A percentile compares a stretch with the other conserved stretches of the same genome.
Evolutionary conservation across 2,329 filamentous ascomycete genomes (phyloP).

Genomic region (Leptodontidium sp.): DNA sequence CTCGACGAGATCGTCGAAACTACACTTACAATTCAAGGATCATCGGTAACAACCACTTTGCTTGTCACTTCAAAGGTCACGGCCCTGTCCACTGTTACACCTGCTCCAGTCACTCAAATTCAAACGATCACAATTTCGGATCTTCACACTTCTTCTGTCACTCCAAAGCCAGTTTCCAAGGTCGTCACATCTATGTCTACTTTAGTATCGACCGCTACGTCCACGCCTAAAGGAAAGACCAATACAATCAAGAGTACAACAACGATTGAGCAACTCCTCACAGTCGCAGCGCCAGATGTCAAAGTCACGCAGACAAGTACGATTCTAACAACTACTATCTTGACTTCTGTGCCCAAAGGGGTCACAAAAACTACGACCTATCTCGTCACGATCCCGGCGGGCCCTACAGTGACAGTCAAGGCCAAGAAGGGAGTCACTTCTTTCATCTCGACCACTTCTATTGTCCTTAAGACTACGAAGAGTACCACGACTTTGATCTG

Average conservation of each 20-base stretch:
- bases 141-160: constrained; percentile 15
- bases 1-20: constrained; percentile 34
- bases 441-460: constrained; percentile 13
- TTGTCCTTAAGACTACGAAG: constrained; percentile 13
- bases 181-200: constrained; percentile 19
- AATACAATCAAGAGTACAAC: constrained; percentile 7
- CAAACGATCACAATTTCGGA: constrained; percentile 19
- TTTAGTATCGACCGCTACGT: neutral
- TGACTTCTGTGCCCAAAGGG: constrained; percentile 1
- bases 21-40: constrained; percentile 36
- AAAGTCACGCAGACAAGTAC: constrained; percentile 13
- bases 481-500: constrained; percentile 13
- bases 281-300: constrained; percentile 3
- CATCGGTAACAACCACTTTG: constrained; percentile 36
- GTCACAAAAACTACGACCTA: constrained; percentile 12
- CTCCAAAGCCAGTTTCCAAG: constrained; percentile 21
- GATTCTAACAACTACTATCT: neutral
- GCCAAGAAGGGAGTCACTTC: constrained; percentile 18
- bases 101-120: constrained; percentile 16
- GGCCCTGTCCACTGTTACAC: constrained; percentile 26
- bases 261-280: neutral
- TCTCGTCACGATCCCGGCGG: constrained; percentile 6
- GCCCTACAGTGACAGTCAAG: constrained; percentile 11
- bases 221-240: constrained; percentile 21
- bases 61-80: constrained; percentile 36